Conservation (phyloP, 2,329 filamentous ascomycete species). For the Fusarium mangiferae region DNA sequence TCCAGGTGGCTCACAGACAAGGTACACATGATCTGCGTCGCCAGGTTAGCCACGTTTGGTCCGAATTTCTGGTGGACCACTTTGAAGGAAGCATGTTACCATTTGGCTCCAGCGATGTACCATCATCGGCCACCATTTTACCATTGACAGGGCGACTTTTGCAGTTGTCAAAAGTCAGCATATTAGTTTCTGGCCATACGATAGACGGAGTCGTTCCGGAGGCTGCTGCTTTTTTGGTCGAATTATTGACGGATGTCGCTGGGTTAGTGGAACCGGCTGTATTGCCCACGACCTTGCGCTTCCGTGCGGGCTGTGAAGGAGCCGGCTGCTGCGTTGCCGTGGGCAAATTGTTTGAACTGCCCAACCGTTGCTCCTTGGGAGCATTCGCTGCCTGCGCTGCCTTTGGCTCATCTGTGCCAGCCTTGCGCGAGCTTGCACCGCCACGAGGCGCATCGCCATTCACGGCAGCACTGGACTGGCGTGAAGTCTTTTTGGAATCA, state of each 20-base stretch:
- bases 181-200: conserved; percentile 74
- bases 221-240: conserved; percentile 37
- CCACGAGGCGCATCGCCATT: conserved; percentile 51
- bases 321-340: conserved; percentile 62
- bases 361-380: conserved; percentile 50
- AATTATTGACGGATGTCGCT: conserved; percentile 38
- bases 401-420: conserved; percentile 54
- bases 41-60: conserved; percentile 47
- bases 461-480: conserved; percentile 55
- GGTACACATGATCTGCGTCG: conserved; percentile 80
- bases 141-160: conserved; percentile 77
- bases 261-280: conserved; percentile 39
- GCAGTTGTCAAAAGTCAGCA: conserved; percentile 86
- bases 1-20: conserved; percentile 95
- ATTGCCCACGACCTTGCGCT: conserved; percentile 78
- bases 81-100: conserved; percentile 63
- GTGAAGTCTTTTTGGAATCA: conserved; percentile 66
- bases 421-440: conserved; percentile 55
- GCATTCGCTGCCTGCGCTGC: conserved; percentile 48
- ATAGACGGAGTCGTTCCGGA: conserved; percentile 53
- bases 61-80: conserved; percentile 36
- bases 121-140: conserved; percentile 88
- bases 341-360: conserved; percentile 42
- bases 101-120: conserved; percentile 83
- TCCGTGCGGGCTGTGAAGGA: conserved; percentile 70